Conservation (phyloP, 2,329 filamentous ascomycete genomes). For the Juglanconis sp. region DNA sequence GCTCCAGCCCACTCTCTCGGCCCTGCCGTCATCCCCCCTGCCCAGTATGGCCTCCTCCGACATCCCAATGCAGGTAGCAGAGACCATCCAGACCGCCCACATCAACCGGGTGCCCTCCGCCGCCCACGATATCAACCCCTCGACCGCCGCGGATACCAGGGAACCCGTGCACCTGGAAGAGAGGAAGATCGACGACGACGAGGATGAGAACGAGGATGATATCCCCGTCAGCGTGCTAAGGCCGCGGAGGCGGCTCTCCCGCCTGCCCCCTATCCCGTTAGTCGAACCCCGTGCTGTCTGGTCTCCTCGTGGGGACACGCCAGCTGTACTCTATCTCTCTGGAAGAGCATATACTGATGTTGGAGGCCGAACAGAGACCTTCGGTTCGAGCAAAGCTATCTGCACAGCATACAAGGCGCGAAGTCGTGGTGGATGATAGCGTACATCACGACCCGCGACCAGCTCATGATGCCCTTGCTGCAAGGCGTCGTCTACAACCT, state of each 20-base stretch:
- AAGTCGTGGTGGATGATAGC: slow-evolving; percentile 75
- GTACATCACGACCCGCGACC: slow-evolving; percentile 84
- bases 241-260: slow-evolving; percentile 43
- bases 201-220: slow-evolving; percentile 59
- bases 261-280: slow-evolving; percentile 62
- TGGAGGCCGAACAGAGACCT: slow-evolving; percentile 55
- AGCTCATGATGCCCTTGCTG: slow-evolving; percentile 81
- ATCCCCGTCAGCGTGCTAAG: slow-evolving; percentile 65
- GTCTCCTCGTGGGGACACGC: background rate
- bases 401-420: slow-evolving; percentile 79
- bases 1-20: no score
- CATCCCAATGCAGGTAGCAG: slow-evolving; percentile 66
- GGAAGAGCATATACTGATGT: background rate
- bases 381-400: slow-evolving; percentile 96
- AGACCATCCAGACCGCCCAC: slow-evolving; percentile 76
- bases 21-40: background rate
- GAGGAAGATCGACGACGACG: slow-evolving; percentile 29
- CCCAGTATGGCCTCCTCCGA: slow-evolving; percentile 48
- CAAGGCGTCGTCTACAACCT: slow-evolving; percentile 88
- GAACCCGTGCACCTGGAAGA: slow-evolving; percentile 47
- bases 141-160: slow-evolving; percentile 68
- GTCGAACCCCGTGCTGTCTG: background rate
- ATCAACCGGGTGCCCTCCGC: slow-evolving; percentile 72
- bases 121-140: slow-evolving; percentile 73
- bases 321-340: background rate